phyloP scores from a whole-genome alignment of 352 stramenopile genomes.

The Phytopythium delawarense region DNA sequence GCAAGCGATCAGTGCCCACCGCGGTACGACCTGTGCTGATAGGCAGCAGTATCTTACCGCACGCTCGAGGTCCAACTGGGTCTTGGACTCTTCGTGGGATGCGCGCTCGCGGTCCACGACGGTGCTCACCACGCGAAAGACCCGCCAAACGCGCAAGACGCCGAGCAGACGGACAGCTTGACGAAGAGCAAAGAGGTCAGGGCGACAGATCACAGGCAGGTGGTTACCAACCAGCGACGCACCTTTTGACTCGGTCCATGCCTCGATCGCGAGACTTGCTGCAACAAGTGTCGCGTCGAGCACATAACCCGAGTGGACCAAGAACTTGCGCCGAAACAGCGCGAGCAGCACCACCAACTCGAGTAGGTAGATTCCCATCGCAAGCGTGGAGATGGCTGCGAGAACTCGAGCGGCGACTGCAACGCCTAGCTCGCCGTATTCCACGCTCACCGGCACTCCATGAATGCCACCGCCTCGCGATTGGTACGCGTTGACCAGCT shows the following conservation, averaged over 20 bases:
- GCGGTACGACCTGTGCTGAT: not conserved
- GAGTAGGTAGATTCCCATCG: conserved; percentile 53
- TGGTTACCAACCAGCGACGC: not conserved
- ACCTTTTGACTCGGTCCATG: conserved; percentile 59
- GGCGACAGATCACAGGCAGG: not conserved
- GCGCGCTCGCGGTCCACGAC: conserved; percentile 45
- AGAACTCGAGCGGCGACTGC: conserved; percentile 28
- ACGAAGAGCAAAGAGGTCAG: not conserved
- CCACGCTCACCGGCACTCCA: not conserved
- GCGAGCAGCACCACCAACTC: conserved; percentile 39
- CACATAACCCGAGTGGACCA: conserved; percentile 55
- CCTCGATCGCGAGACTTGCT: conserved; percentile 28
- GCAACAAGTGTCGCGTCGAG: conserved; percentile 39
- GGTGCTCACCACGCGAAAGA: conserved; percentile 47
- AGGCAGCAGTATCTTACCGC: conserved; percentile 19
- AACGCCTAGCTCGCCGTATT: conserved; percentile 6
- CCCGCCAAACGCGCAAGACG: conserved; percentile 52
- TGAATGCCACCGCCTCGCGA: conserved; percentile 5
- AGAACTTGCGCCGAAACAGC: conserved; percentile 45
- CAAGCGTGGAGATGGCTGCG: conserved; percentile 57
- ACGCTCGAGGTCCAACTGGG: conserved; percentile 44
- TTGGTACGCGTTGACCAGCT: conserved; percentile 18
- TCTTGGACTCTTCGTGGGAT: conserved; percentile 30
- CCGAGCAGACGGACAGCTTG: conserved; percentile 44
- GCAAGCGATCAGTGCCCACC: not conserved